Percentiles rank a stretch among this genome's conserved stretches.
These are phyloP conservation scores for Penicillium sp. DNA, from an alignment of 2,329 filamentous ascomycete genomes.

Conservation along the genomic window DNA sequence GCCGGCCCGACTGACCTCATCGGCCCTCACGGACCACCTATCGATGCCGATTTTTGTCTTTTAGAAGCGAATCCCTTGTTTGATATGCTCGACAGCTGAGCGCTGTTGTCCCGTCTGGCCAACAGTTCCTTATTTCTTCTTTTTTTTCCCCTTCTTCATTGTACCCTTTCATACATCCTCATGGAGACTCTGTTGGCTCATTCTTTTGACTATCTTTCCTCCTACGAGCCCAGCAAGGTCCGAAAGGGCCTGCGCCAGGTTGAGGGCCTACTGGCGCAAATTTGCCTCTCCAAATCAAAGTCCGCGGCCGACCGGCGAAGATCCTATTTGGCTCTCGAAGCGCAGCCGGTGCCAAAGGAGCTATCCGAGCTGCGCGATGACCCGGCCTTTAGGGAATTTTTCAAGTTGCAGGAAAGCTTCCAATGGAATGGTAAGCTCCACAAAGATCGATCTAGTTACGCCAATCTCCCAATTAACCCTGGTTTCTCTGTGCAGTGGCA, in stretches of 20 bases:
- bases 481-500: constrained; percentile 56
- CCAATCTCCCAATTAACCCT: not conserved
- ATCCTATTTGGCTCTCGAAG: constrained; percentile 41
- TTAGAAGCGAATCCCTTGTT: not conserved
- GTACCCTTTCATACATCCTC: constrained; percentile 19
- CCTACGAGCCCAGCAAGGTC: constrained; percentile 84
- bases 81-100: constrained; percentile 9
- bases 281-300: constrained; percentile 68
- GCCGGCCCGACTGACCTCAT: constrained; percentile 19
- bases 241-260: constrained; percentile 92
- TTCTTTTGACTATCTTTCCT: constrained; percentile 94
- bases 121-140: constrained; percentile 6
- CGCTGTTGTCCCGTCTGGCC: constrained; percentile 5
- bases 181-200: constrained; percentile 93
- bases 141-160: constrained; percentile 4
- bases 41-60: constrained; percentile 3
- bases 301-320: constrained; percentile 42
- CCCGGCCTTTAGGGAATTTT: constrained; percentile 91
- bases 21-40: constrained; percentile 17
- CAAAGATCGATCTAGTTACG: not conserved
- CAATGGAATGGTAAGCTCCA: constrained; percentile 76
- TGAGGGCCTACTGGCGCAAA: constrained; percentile 88
- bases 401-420: constrained; percentile 93
- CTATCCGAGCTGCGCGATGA: constrained; percentile 73
- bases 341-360: constrained; percentile 55